Base-by-base conservation (phyloP, 2,329 filamentous ascomycete genomes). In the Phyllachora maydis region DNA sequence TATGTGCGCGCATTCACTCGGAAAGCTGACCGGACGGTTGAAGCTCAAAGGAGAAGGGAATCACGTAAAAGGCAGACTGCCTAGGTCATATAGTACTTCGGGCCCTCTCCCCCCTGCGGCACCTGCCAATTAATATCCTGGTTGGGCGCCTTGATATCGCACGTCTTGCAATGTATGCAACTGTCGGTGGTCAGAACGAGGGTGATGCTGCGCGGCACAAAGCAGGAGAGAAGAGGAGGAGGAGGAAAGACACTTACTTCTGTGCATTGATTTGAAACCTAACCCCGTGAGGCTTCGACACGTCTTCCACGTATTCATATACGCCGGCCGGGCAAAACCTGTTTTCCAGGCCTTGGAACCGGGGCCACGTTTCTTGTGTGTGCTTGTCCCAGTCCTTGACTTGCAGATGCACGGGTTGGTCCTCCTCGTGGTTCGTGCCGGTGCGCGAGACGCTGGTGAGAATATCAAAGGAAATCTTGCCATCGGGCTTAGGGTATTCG, bases 151-250 rank as follows among this genome's bases (percentile, higher is more conserved):
- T 98, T 98, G 55, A 98, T 98, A 49, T 98, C 88, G 47, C 88
- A 98, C 9, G 88, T 98, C 64, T 98, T 98, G 63, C 88, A 98
- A 52, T 98, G 88, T 34, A 98, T 91, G 47, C 88, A 98, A 52
- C 83, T 92, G 36, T 19, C 12, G 11, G n/a, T n/a, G n/a, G n/a
- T n/a, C n/a, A n/a, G n/a, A n/a, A 19, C 12, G 10, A 19, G n/a
- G 8, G 23, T 2, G 23, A 42, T 45, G 41, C 52, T 32, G 22
- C 31, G 25, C 17, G 19, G 14, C 7, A n/a, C 14, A n/a, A 8
- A 10, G 3, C 4, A 8, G 4, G 7, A 14, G 18, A 23, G 13
- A 11, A 11, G 10, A 21, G 6, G 15, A 24, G 9, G 11, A 25
- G 21, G 11, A 21, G 23, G 11, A 18, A 7, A 23, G 17, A 17